Evolutionary conservation across 305 asterid genomes (phyloP), one percentile per base, ranked within the genome.

Genomic region (Fraxinus albicans): DNA sequence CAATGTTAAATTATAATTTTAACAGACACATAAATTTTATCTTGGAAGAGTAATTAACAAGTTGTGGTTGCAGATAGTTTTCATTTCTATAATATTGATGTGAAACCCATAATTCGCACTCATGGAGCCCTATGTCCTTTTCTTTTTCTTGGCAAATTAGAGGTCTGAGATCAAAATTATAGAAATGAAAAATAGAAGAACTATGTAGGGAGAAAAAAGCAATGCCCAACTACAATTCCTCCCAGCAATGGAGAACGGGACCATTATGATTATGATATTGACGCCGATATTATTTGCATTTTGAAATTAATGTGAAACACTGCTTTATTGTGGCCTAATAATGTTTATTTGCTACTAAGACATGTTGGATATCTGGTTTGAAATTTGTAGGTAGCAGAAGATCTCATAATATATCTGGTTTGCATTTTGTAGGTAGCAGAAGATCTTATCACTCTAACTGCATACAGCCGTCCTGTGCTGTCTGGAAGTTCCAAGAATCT

Each of bases 401-500:
- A 47, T 47, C 19, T 47, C 58, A 47, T 47, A 47, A 47, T 47
- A 12, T 3, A 5, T 77, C 21, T 77, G 70, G 42, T 23, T 25
- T 53, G 44, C n/a, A 69, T 35, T 9, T 6, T 65, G 79, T 74
- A 86, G 89, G 86, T 73, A 12, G 23, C 79, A 34, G 77, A 84
- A 77, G 81, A 82, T 58, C 15, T 80, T 25, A 2, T 21, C 78
- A 19, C 83, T 23, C 34, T 69, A 77, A 34, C 44, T 29, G 74
- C 78, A n/a, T 77, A 36, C 63, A n/a, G 78, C 81, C 36, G 17
- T 78, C 75, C 65, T 21, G 55, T 70, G 80, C 75, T 70, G 8
- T 80, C 21, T 79, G 83, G 90, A 81, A 67, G 82, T 65, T 78
- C 63, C 42, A 82, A 70, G 79, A 73, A n/a, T 31, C 82, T 83